Conservation (phyloP, 495 filamentous ascomycete species). For the Penicillium parvum region DNA sequence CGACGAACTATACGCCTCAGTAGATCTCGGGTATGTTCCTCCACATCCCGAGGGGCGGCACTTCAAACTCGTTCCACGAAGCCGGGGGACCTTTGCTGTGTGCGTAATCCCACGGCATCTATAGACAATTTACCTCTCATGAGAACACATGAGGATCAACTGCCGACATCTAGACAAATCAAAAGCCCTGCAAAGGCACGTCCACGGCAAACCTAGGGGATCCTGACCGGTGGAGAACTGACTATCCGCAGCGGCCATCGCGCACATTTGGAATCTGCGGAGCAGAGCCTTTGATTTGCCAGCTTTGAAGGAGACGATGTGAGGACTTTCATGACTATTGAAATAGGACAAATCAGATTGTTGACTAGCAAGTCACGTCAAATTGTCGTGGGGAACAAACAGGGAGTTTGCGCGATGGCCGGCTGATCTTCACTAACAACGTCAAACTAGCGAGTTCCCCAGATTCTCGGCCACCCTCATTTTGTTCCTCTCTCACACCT, state of each 20-base stretch:
- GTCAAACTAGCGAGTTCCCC: slow-evolving; percentile 2
- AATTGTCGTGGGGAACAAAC: no score
- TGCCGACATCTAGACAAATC: slow-evolving; percentile 1
- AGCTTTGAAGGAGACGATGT: no score
- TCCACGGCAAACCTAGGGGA: slow-evolving; percentile 4
- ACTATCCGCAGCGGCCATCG: slow-evolving; percentile 1
- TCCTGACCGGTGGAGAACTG: not conserved
- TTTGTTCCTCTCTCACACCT: not conserved
- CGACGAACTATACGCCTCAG: not conserved
- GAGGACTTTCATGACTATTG: no score
- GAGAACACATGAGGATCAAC: no score
- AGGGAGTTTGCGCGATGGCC: not conserved
- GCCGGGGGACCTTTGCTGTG: not conserved
- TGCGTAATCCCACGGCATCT: not conserved
- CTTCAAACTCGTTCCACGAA: not conserved
- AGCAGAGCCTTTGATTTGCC: no score
- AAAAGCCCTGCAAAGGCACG: not conserved
- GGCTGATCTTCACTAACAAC: not conserved
- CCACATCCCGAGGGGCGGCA: slow-evolving; percentile 18
- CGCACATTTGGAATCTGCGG: not conserved
- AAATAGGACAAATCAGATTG: no score
- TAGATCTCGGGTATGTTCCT: slow-evolving; percentile 10
- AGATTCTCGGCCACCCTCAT: slow-evolving; percentile 1
- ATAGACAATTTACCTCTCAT: not conserved
- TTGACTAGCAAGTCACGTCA: no score